Conservation (phyloP, 257 asterid species). For the Striga asiatica region DNA sequence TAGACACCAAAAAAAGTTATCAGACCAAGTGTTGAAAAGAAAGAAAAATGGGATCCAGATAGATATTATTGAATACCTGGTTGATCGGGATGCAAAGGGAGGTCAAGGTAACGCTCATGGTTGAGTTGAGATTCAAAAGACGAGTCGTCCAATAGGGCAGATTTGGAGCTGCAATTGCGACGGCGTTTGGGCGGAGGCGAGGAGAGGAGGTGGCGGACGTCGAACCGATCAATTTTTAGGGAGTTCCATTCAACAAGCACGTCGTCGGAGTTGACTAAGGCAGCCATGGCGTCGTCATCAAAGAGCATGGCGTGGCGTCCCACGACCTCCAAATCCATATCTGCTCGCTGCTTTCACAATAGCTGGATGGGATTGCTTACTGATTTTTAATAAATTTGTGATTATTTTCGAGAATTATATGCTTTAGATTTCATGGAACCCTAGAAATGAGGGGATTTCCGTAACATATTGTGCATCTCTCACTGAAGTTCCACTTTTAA, state of each 20-base stretch:
- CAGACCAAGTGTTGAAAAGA: not conserved
- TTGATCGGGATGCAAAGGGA: conserved; percentile 39
- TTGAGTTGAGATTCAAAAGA: conserved; percentile 49
- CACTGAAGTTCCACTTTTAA: too few species aligned
- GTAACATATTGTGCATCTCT: too few species aligned
- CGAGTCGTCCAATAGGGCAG: conserved; percentile 22
- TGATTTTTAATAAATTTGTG: too few species aligned
- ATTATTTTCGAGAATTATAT: too few species aligned
- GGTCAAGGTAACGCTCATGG: conserved; percentile 74
- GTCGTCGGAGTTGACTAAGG: conserved; percentile 71
- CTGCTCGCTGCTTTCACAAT: too few species aligned
- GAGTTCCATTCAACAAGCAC: conserved; percentile 96
- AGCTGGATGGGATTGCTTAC: too few species aligned
- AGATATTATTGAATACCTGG: conserved; percentile 34
- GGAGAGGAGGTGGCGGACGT: conserved; percentile 90
- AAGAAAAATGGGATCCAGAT: not conserved
- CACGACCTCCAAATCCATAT: conserved; percentile 65
- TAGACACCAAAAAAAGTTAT: not conserved
- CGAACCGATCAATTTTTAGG: conserved; percentile 85
- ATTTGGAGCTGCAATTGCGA: conserved; percentile 29
- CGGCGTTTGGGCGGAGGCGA: conserved; percentile 71
- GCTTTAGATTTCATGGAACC: too few species aligned
- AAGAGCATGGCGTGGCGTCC: conserved; percentile 83
- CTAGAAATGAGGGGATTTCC: too few species aligned
- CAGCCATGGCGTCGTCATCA: conserved; percentile 80